phyloP scores from a whole-genome alignment of 768 basidiomycete species.

The Hypsizygus marmoreus region DNA sequence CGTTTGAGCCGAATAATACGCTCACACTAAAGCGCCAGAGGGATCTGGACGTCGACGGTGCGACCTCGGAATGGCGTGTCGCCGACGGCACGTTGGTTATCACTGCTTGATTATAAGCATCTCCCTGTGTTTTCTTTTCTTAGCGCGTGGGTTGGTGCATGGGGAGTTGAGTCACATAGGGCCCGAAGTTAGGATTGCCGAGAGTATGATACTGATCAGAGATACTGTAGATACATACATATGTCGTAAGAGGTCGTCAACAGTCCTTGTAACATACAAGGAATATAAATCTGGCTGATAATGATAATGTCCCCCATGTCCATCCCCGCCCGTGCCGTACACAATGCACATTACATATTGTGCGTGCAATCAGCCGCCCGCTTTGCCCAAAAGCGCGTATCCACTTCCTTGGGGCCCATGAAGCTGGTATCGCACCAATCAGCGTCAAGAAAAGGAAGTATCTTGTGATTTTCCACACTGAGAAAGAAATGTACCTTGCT shows the following conservation, averaged over 20 bases:
- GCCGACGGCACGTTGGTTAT: slow-evolving; percentile 52
- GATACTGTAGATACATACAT: neutral
- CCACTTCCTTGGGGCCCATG: slow-evolving; percentile 76
- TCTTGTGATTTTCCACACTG: too few relatives aligned
- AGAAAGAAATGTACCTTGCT: too few relatives aligned
- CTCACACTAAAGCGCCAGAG: slow-evolving; percentile 59
- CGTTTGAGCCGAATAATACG: slow-evolving; percentile 31
- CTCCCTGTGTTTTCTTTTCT: too few relatives aligned
- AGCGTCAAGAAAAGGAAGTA: neutral
- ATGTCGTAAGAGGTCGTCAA: too few relatives aligned
- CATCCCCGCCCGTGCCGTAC: too few relatives aligned
- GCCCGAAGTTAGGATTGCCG: too few relatives aligned
- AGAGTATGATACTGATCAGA: too few relatives aligned
- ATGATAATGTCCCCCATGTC: neutral
- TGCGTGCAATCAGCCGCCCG: slow-evolving; percentile 26
- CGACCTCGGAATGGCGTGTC: slow-evolving; percentile 70
- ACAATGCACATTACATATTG: neutral
- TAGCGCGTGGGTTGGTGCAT: too few relatives aligned
- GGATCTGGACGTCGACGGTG: slow-evolving; percentile 60
- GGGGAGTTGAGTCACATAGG: too few relatives aligned
- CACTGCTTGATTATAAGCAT: slow-evolving; percentile 37
- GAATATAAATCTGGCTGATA: neutral
- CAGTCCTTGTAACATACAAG: too few relatives aligned
- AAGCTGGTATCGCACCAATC: slow-evolving; percentile 39
- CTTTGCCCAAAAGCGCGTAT: slow-evolving; percentile 66